Base-by-base conservation (phyloP, 768 basidiomycete species). In the Rhodotorula toruloides region DNA sequence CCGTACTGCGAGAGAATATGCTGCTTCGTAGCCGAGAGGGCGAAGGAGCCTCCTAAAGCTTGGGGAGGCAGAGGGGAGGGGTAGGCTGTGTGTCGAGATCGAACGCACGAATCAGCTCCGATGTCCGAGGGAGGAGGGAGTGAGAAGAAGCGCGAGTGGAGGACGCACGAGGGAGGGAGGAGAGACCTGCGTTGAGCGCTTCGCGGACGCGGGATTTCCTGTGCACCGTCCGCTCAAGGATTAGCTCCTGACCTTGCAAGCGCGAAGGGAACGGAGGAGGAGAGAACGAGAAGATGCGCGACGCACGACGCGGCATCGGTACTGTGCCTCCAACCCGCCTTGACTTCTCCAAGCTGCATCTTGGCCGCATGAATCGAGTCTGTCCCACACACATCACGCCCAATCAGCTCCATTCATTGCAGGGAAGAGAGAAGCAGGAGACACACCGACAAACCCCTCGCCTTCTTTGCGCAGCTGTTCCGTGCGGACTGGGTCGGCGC, bases 301-400 rank as follows among this genome's bases (percentile, higher is more conserved):
- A 65, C 63, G 50, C 11, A 65, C 63, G 63, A 65, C 1, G 63
- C 68, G 6, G 59, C 34, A 25, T 69, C 68, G 11, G 68, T 69
- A 21, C 49, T 53, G 49, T 69, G 68, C 36, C 60, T 36, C 68
- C 68, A 69, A 0, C 68, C 68, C 0, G 12, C 22, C 39, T 69
- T 53, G 49, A 69, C 68, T 34, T 69, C 68, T 31, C 29, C 22
- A 17, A 69, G 52, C 36, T 69, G 68, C 63, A 69, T 64, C 32
- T 65, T 69, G 17, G 63, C 63, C 12, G 68, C 68, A 55, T 69
- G 68, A 16, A 61, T 61, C n/a, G 54, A 57, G 37, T 69, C 68
- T 68, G 57, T 3, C 5, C 3, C 29, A 10, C 19, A 10, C 7
- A 49, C 2, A 36, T 13, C 4, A 29, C 4, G 29, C 4, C 3